Conservation (phyloP, 2,329 filamentous ascomycete species). For the Talaromyces sp. region DNA sequence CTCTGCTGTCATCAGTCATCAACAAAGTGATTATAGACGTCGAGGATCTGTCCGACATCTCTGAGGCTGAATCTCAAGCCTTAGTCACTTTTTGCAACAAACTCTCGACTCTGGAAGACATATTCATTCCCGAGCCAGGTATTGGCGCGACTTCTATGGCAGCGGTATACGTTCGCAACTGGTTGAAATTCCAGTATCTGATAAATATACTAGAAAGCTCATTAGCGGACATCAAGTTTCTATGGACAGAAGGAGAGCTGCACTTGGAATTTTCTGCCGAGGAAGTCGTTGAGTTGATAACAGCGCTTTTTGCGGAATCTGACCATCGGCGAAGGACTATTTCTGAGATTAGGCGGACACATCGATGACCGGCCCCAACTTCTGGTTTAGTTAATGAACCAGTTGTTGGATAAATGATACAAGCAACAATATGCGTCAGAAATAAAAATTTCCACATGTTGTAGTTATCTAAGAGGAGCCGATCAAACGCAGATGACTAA, state of each 20-base stretch:
- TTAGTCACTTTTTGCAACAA: constrained; percentile 54
- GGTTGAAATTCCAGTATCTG: constrained; percentile 62
- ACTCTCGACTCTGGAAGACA: constrained; percentile 51
- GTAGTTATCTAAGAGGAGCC: too few relatives aligned
- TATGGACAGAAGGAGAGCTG: constrained; percentile 62
- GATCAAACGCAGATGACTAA: too few relatives aligned
- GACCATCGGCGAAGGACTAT: constrained; percentile 55
- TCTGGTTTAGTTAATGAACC: not conserved
- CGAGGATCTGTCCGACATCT: constrained; percentile 59
- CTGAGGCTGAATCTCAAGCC: constrained; percentile 56
- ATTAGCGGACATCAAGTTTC: constrained; percentile 60
- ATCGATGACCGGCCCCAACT: not conserved
- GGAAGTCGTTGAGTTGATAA: constrained; percentile 59
- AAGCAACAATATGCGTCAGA: not conserved
- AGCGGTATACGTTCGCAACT: constrained; percentile 57
- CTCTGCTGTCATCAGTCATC: constrained; percentile 53
- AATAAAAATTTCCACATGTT: not conserved
- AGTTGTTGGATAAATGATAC: not conserved
- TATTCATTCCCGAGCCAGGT: constrained; percentile 48
- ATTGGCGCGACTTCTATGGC: constrained; percentile 47
- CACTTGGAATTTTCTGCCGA: constrained; percentile 57
- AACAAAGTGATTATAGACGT: constrained; percentile 58
- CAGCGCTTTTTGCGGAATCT: constrained; percentile 60
- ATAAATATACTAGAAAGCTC: constrained; percentile 59
- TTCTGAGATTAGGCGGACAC: constrained; percentile 47